These are phyloP conservation scores for Kazachstania bromeliacearum DNA, from an alignment of 805 yeast species.

Conservation along the genomic window DNA sequence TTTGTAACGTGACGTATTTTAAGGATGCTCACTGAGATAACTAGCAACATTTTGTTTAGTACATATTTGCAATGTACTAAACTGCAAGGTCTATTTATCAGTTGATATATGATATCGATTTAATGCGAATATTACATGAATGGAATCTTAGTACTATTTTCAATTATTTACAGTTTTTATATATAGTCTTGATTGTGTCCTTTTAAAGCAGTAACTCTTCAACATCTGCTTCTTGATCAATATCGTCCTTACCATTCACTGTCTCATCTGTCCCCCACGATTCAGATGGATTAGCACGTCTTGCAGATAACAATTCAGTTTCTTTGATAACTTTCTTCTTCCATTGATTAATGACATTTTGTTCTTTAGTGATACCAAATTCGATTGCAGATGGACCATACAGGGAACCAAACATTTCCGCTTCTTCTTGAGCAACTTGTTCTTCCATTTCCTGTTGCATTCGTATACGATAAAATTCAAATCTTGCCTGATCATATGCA, in stretches of 20 bases:
- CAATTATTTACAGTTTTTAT: no score
- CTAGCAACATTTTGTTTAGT: no score
- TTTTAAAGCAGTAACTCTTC: no score
- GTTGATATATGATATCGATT: no score
- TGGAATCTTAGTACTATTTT: no score
- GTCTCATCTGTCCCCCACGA: slow-evolving; percentile 15
- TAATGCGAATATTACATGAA: no score
- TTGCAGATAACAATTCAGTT: slow-evolving; percentile 49
- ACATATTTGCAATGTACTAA: no score
- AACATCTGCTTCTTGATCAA: slow-evolving; percentile 2
- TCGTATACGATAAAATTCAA: slow-evolving; percentile 79
- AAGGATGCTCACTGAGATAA: no score
- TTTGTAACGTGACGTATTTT: no score
- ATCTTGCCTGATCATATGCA: slow-evolving; percentile 80
- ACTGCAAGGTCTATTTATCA: no score
- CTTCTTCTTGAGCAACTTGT: slow-evolving; percentile 71
- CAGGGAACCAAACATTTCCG: slow-evolving; percentile 74
- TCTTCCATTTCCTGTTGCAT: slow-evolving; percentile 73
- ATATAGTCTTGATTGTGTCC: no score
- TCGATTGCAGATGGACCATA: slow-evolving; percentile 55
- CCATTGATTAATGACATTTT: slow-evolving; percentile 64
- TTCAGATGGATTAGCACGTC: slow-evolving; percentile 27
- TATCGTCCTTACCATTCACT: background rate
- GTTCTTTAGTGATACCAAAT: slow-evolving; percentile 63
- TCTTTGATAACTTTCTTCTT: slow-evolving; percentile 55